Evolutionary conservation across 305 asterid species (phyloP).

Genomic region (Ajuga reptans): DNA sequence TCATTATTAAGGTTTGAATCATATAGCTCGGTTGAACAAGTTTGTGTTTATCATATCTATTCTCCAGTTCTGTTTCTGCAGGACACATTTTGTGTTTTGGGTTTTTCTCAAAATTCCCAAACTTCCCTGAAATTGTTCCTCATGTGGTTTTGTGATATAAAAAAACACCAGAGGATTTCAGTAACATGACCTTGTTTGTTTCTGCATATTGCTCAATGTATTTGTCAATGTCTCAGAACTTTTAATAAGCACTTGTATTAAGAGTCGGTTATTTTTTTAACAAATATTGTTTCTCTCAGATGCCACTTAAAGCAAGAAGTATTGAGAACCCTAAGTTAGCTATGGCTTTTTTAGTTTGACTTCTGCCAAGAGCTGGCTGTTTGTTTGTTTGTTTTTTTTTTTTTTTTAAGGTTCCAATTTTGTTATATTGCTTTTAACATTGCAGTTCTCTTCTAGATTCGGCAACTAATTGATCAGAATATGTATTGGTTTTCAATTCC

Average conservation of each 20-base stretch:
- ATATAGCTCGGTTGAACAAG: not conserved
- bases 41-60: not conserved
- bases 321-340: not conserved
- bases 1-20: conserved; percentile 1
- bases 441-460: conserved; percentile 51
- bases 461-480: conserved; percentile 82
- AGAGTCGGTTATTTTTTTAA: not conserved
- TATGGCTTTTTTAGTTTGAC: not conserved
- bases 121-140: not conserved
- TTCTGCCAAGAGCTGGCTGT: not conserved
- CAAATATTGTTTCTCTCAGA: not conserved
- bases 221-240: not conserved
- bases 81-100: not conserved
- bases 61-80: not conserved
- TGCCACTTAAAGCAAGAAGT: not conserved
- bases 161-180: not conserved
- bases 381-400: not conserved
- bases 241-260: not conserved
- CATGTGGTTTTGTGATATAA: not conserved
- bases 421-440: not conserved
- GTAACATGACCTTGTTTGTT: not conserved
- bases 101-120: not conserved
- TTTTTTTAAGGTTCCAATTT: not conserved
- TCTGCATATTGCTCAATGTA: not conserved
- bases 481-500: conserved; percentile 99